Evolutionary conservation across 1,284 basidiomycete species (phyloP).

Genomic region (Pascua sp.): DNA sequence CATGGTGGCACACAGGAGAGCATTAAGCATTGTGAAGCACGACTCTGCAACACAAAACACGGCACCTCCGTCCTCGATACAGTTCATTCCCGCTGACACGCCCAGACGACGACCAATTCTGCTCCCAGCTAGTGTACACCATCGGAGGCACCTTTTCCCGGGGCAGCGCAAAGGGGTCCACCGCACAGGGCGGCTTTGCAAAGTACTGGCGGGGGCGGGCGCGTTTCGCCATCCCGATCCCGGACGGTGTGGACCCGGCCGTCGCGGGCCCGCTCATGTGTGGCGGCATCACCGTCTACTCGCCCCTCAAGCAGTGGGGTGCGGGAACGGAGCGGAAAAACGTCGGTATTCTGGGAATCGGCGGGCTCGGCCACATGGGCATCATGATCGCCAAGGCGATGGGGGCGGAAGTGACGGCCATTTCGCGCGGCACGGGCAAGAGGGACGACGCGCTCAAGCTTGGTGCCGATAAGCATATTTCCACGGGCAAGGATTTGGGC

Average conservation of each 20-base stretch:
- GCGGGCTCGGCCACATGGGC: conserved; percentile 49
- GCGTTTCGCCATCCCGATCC: conserved; percentile 65
- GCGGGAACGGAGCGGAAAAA: conserved; percentile 52
- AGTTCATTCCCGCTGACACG: too few species aligned
- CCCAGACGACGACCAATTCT: conserved; percentile 6
- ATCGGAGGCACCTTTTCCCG: neutral
- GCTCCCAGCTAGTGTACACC: neutral
- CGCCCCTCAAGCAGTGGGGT: conserved; percentile 52
- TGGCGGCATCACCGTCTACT: conserved; percentile 50
- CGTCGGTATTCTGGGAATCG: conserved; percentile 54
- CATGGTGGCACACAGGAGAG: too few species aligned
- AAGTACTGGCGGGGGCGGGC: conserved; percentile 44
- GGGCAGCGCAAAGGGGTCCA: conserved; percentile 24
- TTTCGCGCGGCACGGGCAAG: conserved; percentile 53
- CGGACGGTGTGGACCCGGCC: conserved; percentile 57
- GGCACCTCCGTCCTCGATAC: too few species aligned
- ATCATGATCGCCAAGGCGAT: conserved; percentile 53
- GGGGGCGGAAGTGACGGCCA: conserved; percentile 60
- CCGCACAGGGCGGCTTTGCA: conserved; percentile 51
- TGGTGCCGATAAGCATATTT: conserved; percentile 49
- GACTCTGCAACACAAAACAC: too few species aligned
- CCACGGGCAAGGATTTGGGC: conserved; percentile 30
- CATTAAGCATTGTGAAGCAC: neutral
- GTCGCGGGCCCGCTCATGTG: conserved; percentile 54
- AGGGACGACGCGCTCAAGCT: conserved; percentile 53